A percentile compares a stretch with the other conserved stretches of the same genome.
Evolutionary conservation across 345 rosid genomes (phyloP).

Genomic region (Garcia nutans): DNA sequence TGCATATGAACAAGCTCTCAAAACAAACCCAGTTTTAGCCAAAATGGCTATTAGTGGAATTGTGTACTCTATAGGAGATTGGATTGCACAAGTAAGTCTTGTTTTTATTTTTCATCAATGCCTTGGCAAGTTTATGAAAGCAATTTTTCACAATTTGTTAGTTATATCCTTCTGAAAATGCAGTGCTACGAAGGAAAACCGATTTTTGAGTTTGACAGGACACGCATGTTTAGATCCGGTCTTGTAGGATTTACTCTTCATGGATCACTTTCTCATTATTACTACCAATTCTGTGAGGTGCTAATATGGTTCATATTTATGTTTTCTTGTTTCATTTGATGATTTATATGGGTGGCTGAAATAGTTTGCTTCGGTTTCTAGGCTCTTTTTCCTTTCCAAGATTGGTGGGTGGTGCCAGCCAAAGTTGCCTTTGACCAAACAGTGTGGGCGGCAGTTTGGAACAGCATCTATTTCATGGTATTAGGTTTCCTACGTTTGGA

Average conservation of each 20-base stretch:
- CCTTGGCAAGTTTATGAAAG: background rate
- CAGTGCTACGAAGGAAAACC: constrained; percentile 93
- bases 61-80: constrained; percentile 83
- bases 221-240: constrained; percentile 77
- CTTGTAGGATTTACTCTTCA: constrained; percentile 92
- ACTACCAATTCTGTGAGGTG: constrained; percentile 92
- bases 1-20: constrained; percentile 88
- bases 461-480: constrained; percentile 66
- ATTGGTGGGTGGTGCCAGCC: constrained; percentile 94
- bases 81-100: constrained; percentile 86
- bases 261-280: constrained; percentile 91
- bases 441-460: constrained; percentile 85
- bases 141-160: background rate
- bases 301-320: constrained; percentile 10
- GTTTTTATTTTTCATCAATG: background rate
- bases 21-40: constrained; percentile 81
- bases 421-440: constrained; percentile 89
- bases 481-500: constrained; percentile 76
- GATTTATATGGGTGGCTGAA: constrained; percentile 19
- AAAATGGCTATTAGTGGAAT: constrained; percentile 95
- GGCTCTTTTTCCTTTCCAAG: constrained; percentile 80
- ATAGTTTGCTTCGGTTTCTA: constrained; percentile 27
- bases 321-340: background rate
- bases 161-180: constrained; percentile 12
- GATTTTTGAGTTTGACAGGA: constrained; percentile 62